phyloP scores from a whole-genome alignment of 2,329 filamentous ascomycete species.

The Claviceps sp. region DNA sequence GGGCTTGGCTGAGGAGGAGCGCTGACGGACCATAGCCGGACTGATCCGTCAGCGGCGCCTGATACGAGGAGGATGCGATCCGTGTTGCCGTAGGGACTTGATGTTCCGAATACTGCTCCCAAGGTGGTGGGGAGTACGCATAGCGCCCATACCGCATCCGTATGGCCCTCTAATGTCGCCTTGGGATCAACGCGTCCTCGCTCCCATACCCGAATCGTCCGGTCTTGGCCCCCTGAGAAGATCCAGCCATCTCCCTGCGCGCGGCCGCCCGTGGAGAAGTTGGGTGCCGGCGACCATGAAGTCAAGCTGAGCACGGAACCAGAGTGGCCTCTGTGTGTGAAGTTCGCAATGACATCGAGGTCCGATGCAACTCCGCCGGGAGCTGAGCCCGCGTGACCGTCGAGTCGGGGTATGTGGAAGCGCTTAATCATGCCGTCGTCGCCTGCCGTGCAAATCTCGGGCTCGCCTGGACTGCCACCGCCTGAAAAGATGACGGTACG shows the following conservation, averaged over 20 bases:
- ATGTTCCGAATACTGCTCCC: conserved; percentile 65
- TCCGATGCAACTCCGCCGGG: conserved; percentile 50
- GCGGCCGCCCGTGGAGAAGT: conserved; percentile 78
- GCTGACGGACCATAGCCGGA: conserved; percentile 90
- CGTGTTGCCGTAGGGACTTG: conserved; percentile 60
- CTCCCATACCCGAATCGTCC: conserved; percentile 90
- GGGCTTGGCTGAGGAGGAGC: conserved; percentile 76
- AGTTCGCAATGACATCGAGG: conserved; percentile 83
- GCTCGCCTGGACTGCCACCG: conserved; percentile 86
- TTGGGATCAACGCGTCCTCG: conserved; percentile 88
- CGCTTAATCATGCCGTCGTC: conserved; percentile 94
- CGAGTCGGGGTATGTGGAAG: conserved; percentile 85
- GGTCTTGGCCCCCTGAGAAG: conserved; percentile 92
- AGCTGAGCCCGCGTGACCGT: conserved; percentile 29
- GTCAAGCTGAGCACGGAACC: conserved; percentile 79
- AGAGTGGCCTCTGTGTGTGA: conserved; percentile 89
- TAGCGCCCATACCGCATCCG: conserved; percentile 89
- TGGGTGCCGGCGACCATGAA: conserved; percentile 75
- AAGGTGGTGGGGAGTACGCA: conserved; percentile 81
- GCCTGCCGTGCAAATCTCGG: conserved; percentile 90
- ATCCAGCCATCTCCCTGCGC: conserved; percentile 93
- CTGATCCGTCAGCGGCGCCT: conserved; percentile 77
- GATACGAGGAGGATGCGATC: conserved; percentile 86
- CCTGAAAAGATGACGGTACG: conserved; percentile 93
- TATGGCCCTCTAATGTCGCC: conserved; percentile 85